Conservation (phyloP, 1,284 basidiomycete species). For the Apiotrichum siamense region DNA sequence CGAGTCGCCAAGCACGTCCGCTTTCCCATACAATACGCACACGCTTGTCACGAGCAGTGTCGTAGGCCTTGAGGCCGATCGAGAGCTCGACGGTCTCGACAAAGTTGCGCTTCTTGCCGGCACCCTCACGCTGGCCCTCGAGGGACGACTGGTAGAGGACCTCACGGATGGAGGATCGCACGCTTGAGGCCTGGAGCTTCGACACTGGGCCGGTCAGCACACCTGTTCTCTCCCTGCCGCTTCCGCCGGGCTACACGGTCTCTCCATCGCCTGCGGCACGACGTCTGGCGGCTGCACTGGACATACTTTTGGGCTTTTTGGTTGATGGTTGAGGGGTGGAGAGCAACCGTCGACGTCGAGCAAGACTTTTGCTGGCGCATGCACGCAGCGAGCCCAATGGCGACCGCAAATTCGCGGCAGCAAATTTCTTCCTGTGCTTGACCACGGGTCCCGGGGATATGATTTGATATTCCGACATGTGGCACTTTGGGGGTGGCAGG, state of each 20-base stretch:
- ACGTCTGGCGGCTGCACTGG: neutral
- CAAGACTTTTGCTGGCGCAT: neutral
- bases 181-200: conserved; percentile 96
- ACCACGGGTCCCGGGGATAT: too few relatives aligned
- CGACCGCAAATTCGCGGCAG: too few relatives aligned
- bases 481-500: too few relatives aligned
- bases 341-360: neutral
- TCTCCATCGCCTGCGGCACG: neutral
- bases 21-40: neutral
- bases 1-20: too few relatives aligned
- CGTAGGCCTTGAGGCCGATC: conserved; percentile 97
- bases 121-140: conserved; percentile 43
- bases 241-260: too few relatives aligned
- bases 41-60: conserved; percentile 68
- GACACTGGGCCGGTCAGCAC: neutral
- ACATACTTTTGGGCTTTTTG: conserved; percentile 8
- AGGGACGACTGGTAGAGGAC: conserved; percentile 62
- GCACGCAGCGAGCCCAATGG: too few relatives aligned
- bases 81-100: conserved; percentile 80
- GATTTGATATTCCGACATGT: too few relatives aligned
- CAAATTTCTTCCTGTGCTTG: too few relatives aligned
- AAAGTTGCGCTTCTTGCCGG: conserved; percentile 59
- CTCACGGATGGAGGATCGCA: conserved; percentile 91
- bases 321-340: conserved; percentile 3
- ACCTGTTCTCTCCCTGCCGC: neutral